A percentile compares a stretch with the other conserved stretches of the same genome.
These are phyloP conservation scores for Yarrowia keelungensis DNA, from an alignment of 805 yeast species.

Conservation along the genomic window DNA sequence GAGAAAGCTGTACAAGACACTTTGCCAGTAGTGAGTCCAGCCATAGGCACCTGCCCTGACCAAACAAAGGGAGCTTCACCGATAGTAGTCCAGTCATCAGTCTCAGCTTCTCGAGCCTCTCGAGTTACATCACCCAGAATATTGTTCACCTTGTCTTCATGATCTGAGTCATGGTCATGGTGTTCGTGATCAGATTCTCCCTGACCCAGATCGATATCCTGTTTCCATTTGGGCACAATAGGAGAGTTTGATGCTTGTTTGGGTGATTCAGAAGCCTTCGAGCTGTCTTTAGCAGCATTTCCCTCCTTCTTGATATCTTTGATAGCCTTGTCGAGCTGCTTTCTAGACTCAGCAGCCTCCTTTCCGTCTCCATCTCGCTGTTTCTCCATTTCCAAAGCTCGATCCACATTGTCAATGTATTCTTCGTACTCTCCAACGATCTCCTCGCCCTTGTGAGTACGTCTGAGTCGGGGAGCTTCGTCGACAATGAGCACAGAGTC, in stretches of 20 bases:
- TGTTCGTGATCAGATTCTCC: constrained; percentile 14
- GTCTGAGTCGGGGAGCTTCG: constrained; percentile 67
- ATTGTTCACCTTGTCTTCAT: constrained; percentile 41
- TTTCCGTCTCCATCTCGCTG: constrained; percentile 39
- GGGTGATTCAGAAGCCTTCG: background rate
- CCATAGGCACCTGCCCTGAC: constrained; percentile 26
- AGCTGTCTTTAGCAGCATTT: background rate
- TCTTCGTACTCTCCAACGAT: constrained; percentile 64
- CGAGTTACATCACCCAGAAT: constrained; percentile 38
- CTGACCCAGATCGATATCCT: constrained; percentile 11
- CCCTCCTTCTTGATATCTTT: background rate
- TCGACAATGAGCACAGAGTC: constrained; percentile 70
- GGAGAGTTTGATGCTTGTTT: constrained; percentile 1
- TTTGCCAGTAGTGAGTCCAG: background rate
- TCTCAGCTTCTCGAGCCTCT: constrained; percentile 37
- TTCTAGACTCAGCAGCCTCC: constrained; percentile 40
- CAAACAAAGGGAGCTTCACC: constrained; percentile 22
- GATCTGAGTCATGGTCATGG: constrained; percentile 39
- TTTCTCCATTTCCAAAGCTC: constrained; percentile 11
- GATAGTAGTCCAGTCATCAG: constrained; percentile 42
- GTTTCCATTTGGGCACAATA: constrained; percentile 13
- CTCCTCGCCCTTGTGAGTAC: constrained; percentile 90
- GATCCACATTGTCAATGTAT: constrained; percentile 40
- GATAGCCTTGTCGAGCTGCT: background rate
- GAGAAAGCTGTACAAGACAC: constrained; percentile 49